A percentile compares a stretch with the other conserved stretches of the same genome.
phyloP scores from a whole-genome alignment of 495 filamentous ascomycete species.

The Polyplosphaeria fusca region DNA sequence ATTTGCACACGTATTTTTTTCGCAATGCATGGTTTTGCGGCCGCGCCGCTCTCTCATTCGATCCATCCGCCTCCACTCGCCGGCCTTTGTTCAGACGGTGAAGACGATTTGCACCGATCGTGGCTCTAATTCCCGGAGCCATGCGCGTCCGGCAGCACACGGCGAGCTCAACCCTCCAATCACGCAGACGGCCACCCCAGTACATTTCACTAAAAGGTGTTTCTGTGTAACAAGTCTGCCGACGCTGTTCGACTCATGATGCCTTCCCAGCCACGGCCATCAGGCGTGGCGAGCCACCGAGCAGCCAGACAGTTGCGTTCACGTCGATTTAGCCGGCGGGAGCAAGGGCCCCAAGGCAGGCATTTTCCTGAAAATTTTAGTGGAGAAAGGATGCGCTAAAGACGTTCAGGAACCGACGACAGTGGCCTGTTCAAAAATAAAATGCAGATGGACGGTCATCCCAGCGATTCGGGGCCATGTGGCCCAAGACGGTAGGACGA shows the following conservation, averaged over 20 bases:
- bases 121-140: no score
- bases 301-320: background rate
- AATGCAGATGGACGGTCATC: conserved; percentile 14
- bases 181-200: background rate
- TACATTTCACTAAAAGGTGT: no score
- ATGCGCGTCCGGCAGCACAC: no score
- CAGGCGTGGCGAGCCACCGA: background rate
- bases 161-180: background rate
- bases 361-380: background rate
- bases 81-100: background rate
- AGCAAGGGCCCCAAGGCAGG: background rate
- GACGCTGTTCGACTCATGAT: background rate
- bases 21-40: conserved; percentile 2
- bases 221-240: background rate
- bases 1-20: conserved; percentile 18
- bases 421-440: background rate
- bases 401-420: conserved; percentile 7
- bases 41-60: background rate
- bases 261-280: background rate
- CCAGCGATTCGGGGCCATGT: conserved; percentile 7
- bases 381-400: background rate
- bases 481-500: conserved; percentile 6
- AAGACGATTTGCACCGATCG: no score
- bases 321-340: background rate
- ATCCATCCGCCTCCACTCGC: background rate